Conservation (phyloP, 2,329 filamentous ascomycete genomes). For the Fusarium torreyae region DNA sequence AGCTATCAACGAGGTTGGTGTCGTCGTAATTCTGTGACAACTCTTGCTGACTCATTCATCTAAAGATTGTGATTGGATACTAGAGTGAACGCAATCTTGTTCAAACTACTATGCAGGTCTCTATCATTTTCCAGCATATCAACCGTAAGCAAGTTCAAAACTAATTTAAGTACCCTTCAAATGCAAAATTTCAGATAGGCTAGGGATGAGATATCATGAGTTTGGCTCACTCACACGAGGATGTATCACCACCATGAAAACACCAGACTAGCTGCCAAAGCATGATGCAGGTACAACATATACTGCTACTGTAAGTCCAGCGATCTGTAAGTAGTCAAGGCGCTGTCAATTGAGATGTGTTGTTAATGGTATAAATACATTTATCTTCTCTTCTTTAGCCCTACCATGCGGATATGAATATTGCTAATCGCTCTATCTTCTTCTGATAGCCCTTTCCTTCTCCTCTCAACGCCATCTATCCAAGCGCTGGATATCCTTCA, state of each 20-base stretch:
- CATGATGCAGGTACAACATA: background rate
- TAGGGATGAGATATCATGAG: too few relatives aligned
- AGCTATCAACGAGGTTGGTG: slow-evolving; percentile 4
- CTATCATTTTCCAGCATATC: too few relatives aligned
- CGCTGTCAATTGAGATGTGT: background rate
- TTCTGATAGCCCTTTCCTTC: slow-evolving; percentile 1
- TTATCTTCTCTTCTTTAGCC: background rate
- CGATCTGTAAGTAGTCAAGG: too few relatives aligned
- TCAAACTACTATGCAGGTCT: background rate
- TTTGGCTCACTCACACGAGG: too few relatives aligned
- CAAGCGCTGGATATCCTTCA: slow-evolving; percentile 17
- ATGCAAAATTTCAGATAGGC: too few relatives aligned
- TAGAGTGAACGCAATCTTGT: slow-evolving; percentile 5
- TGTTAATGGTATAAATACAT: background rate
- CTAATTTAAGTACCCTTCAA: too few relatives aligned
- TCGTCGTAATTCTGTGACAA: slow-evolving; percentile 17
- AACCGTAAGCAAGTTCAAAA: too few relatives aligned
- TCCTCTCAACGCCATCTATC: slow-evolving; percentile 9
- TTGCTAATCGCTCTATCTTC: slow-evolving; percentile 14
- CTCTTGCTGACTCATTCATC: slow-evolving; percentile 32
- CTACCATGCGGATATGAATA: background rate
- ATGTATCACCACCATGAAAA: too few relatives aligned
- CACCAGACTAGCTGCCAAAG: too few relatives aligned
- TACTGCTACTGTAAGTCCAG: background rate
- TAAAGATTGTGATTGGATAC: slow-evolving; percentile 6